A percentile compares a stretch with the other conserved stretches of the same genome.
Conservation (phyloP, 1,139 yeast genomes). For the Sugiyamaella japonica region DNA sequence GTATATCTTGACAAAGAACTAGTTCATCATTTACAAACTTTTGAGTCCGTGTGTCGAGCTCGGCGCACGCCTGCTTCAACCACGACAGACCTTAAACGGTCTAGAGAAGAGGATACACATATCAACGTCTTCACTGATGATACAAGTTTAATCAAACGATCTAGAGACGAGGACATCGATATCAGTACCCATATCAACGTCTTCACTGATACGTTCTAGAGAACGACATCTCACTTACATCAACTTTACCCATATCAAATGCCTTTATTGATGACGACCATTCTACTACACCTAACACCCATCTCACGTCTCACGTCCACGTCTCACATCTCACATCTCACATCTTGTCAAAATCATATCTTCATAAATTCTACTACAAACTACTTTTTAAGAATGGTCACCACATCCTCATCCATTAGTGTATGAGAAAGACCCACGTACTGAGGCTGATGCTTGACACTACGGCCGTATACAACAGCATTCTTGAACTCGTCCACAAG, state of each 20-base stretch:
- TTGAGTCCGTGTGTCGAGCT: slow-evolving; percentile 30
- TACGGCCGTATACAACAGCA: slow-evolving; percentile 87
- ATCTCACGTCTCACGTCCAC: too few species aligned
- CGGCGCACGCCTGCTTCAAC: neutral
- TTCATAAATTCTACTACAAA: slow-evolving; percentile 2
- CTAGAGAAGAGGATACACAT: too few species aligned
- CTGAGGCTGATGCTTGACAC: slow-evolving; percentile 98
- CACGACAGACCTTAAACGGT: neutral
- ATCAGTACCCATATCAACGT: too few species aligned
- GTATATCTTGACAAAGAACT: slow-evolving; percentile 32
- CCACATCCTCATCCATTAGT: slow-evolving; percentile 94
- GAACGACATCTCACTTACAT: too few species aligned
- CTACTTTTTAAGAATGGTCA: slow-evolving; percentile 82
- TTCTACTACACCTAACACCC: too few species aligned
- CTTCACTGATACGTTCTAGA: too few species aligned
- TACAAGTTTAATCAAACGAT: too few species aligned
- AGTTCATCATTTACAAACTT: slow-evolving; percentile 33
- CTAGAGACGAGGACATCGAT: too few species aligned
- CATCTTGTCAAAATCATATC: slow-evolving; percentile 12
- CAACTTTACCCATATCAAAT: too few species aligned
- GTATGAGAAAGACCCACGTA: slow-evolving; percentile 82
- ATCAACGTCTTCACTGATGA: too few species aligned
- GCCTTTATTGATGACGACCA: too few species aligned
- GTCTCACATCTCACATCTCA: neutral
- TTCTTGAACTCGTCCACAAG: slow-evolving; percentile 89